Conservation (phyloP, 208 protist species). For the Trypanosomatidae sp. region DNA sequence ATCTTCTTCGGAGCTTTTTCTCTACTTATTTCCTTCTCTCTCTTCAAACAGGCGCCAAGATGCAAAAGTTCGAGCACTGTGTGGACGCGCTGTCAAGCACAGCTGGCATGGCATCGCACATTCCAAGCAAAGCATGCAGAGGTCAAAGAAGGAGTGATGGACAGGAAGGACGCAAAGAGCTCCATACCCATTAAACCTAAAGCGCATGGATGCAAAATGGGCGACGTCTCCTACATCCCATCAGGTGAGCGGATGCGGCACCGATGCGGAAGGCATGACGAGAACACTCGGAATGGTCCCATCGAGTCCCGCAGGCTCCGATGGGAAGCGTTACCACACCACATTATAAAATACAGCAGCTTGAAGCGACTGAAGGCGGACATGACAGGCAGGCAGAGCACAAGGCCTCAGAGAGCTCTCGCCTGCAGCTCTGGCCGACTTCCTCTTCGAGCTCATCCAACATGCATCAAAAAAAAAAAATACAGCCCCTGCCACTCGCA, state of each 20-base stretch:
- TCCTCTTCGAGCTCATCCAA: background rate
- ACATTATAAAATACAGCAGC: background rate
- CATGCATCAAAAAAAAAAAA: background rate
- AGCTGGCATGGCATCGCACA: background rate
- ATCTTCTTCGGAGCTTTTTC: background rate
- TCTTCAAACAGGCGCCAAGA: background rate
- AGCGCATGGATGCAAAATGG: background rate
- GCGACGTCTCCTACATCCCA: background rate
- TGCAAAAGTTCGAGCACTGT: background rate
- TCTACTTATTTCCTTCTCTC: slow-evolving; percentile 1
- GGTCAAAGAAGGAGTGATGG: background rate
- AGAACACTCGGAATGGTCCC: background rate
- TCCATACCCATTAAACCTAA: background rate
- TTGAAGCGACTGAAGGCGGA: background rate
- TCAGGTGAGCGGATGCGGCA: background rate
- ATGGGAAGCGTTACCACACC: background rate
- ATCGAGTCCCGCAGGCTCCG: background rate
- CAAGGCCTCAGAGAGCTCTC: background rate
- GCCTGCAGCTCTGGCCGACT: background rate
- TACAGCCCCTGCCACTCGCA: background rate
- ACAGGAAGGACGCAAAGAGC: background rate
- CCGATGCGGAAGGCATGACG: background rate
- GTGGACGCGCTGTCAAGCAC: background rate
- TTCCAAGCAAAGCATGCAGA: background rate
- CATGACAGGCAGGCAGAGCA: background rate